Evolutionary conservation across 2,329 filamentous ascomycete species (phyloP).

Genomic region (Talaromyces sp.): DNA sequence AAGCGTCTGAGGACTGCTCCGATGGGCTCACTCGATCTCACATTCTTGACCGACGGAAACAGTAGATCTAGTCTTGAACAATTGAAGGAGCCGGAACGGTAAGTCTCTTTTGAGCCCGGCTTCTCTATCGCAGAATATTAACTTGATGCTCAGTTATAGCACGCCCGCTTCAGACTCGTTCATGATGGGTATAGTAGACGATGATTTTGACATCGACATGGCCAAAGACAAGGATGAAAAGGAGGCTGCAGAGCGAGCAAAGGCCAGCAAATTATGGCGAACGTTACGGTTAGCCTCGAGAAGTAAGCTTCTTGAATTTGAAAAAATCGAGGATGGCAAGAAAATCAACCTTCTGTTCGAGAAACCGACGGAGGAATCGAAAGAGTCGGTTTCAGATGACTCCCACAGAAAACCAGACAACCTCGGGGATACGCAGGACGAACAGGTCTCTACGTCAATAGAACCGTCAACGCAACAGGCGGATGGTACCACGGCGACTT

Average conservation of each 20-base stretch:
- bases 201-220: constrained; percentile 84
- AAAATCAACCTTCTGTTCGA: constrained; percentile 56
- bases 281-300: constrained; percentile 75
- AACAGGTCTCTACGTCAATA: neutral
- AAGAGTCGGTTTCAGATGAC: constrained; percentile 27
- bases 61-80: constrained; percentile 61
- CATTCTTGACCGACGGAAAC: constrained; percentile 69
- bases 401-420: constrained; percentile 22
- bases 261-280: constrained; percentile 87
- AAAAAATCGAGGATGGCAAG: constrained; percentile 80
- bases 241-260: constrained; percentile 61
- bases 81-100: constrained; percentile 61
- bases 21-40: constrained; percentile 69
- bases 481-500: neutral
- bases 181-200: constrained; percentile 67
- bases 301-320: constrained; percentile 71
- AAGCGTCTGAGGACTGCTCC: constrained; percentile 67
- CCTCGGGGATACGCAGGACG: constrained; percentile 1
- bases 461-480: constrained; percentile 6
- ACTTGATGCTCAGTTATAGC: constrained; percentile 51
- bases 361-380: constrained; percentile 22
- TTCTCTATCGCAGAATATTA: constrained; percentile 11
- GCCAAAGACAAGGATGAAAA: constrained; percentile 62
- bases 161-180: constrained; percentile 69
- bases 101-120: constrained; percentile 20